Evolutionary conservation across 2,329 filamentous ascomycete genomes (phyloP), one percentile per base, ranked within the genome.

Genomic region (Coniochaeta ligniaria): DNA sequence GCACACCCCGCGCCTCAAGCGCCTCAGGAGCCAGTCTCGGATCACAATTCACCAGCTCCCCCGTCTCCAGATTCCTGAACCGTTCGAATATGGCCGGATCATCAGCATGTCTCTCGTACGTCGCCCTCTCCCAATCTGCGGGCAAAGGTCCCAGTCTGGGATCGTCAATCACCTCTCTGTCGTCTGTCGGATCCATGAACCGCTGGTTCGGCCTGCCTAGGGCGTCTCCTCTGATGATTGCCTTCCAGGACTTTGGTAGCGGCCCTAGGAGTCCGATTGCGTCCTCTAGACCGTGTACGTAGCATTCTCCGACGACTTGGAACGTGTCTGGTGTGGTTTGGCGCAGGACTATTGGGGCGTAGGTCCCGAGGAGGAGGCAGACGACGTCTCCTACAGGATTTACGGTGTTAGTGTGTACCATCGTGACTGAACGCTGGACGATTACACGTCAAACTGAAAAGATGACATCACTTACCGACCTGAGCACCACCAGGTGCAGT

Each of bases 231-330:
- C 8, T 35, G 22, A 60, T 43, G 3, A 54, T 17, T 20, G 33
- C n/a, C 17, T 41, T 24, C 60, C 60, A 62, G 14, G 9, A 28
- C 5, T 6, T 17, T 17, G 60, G 60, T 16, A 62, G 12, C 4
- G 60, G 58, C 22, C 58, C 60, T 8, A 62, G 55, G n/a, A 62
- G 20, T 6, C 28, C 58, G 5, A 28, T 31, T 16, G 54, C 60
- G 24, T 68, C 63, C 64, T 68, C 68, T 7, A 69, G 63, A 8
- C 67, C 67, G 50, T 69, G 63, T 1, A 69, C 63, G 62, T 70
- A 70, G 22, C 65, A 62, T 54, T 69, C 67, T 4, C 69, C 66
- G 24, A 70, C 56, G 26, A 70, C 64, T 26, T 61, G 59, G 59
- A 62, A 70, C 52, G 61, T 36, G 22, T 61, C 63, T 50, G 24